phyloP scores from a whole-genome alignment of 2,329 filamentous ascomycete genomes.

The Cladosporium sp. region DNA sequence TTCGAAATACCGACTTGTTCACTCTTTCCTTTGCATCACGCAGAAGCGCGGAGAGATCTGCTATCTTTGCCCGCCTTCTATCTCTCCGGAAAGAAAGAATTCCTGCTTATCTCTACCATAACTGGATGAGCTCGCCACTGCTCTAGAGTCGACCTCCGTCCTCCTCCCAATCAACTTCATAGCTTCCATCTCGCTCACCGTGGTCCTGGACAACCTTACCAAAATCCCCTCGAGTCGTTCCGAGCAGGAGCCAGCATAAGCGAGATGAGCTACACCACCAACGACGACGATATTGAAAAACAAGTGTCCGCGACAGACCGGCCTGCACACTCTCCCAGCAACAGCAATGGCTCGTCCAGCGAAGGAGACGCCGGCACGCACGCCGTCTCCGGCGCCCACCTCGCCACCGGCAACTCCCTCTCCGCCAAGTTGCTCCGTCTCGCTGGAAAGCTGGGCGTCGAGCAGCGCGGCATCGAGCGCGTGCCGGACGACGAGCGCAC shows the following conservation, averaged over 20 bases:
- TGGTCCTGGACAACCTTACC: constrained; percentile 10
- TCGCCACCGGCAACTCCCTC: background rate
- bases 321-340: background rate
- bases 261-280: constrained; percentile 13
- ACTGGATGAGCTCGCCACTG: too few relatives aligned
- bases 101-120: too few relatives aligned
- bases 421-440: background rate
- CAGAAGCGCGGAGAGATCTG: too few relatives aligned
- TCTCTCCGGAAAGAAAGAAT: too few relatives aligned
- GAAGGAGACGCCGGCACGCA: background rate
- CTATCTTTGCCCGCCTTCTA: too few relatives aligned
- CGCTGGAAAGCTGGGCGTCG: constrained; percentile 49
- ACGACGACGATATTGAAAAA: constrained; percentile 13
- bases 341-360: background rate
- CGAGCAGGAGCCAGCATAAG: constrained; percentile 13
- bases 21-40: too few relatives aligned
- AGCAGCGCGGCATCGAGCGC: constrained; percentile 71
- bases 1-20: too few relatives aligned
- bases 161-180: background rate
- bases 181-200: constrained; percentile 13
- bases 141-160: too few relatives aligned
- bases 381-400: background rate
- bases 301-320: constrained; percentile 3
- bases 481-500: constrained; percentile 67
- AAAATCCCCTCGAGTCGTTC: constrained; percentile 10